phyloP scores from a whole-genome alignment of 257 asterid genomes.

The Eustoma russellianum region DNA sequence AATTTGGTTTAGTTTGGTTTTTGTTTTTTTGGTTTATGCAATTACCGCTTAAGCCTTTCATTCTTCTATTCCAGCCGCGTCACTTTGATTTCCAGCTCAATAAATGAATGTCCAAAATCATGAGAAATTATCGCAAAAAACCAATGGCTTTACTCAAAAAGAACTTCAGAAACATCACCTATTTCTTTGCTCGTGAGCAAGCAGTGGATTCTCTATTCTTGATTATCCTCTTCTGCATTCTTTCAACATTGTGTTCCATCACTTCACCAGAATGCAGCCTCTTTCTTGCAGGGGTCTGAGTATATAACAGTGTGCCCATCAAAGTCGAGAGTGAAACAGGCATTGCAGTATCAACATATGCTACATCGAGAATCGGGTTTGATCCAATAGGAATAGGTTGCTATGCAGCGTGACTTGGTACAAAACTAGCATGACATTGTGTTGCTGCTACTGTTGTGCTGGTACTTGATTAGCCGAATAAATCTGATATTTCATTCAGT shows the following conservation, averaged over 20 bases:
- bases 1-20: too few species aligned
- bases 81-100: slow-evolving; percentile 76
- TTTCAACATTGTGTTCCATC: slow-evolving; percentile 52
- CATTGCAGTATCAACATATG: slow-evolving; percentile 38
- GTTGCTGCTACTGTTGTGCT: too few species aligned
- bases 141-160: background rate
- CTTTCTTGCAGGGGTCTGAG: slow-evolving; percentile 47
- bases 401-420: slow-evolving; percentile 38
- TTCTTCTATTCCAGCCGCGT: slow-evolving; percentile 70
- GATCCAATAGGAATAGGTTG: slow-evolving; percentile 34
- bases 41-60: slow-evolving; percentile 54
- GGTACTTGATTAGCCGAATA: too few species aligned
- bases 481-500: slow-evolving; percentile 49
- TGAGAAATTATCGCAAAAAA: background rate
- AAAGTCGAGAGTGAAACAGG: slow-evolving; percentile 40
- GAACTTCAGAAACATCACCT: slow-evolving; percentile 25
- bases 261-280: slow-evolving; percentile 48
- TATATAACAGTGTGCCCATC: too few species aligned
- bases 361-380: slow-evolving; percentile 33
- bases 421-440: too few species aligned
- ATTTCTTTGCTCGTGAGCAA: slow-evolving; percentile 74
- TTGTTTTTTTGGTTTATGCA: too few species aligned
- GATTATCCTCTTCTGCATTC: slow-evolving; percentile 83
- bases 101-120: slow-evolving; percentile 6
- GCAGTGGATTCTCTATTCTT: slow-evolving; percentile 85